phyloP scores from a whole-genome alignment of 371 early-diverging fungal genomes.

The Lichtheimia ramosa region DNA sequence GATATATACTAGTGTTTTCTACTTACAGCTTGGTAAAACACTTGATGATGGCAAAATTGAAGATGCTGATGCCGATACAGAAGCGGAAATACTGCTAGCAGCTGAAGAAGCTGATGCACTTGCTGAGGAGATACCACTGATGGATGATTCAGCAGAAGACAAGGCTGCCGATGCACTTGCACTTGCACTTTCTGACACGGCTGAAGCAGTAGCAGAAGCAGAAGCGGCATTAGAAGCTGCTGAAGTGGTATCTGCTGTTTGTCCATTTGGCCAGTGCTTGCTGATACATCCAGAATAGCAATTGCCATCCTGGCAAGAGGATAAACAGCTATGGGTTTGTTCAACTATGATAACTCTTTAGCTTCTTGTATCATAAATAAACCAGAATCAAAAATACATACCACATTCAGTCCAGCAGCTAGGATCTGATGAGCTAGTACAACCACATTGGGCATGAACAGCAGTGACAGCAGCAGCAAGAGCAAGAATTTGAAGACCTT shows the following conservation, averaged over 20 bases:
- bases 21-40: slow-evolving; percentile 7
- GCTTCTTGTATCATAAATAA: neutral
- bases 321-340: slow-evolving; percentile 27
- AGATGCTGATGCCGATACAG: slow-evolving; percentile 6
- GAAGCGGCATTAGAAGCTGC: slow-evolving; percentile 8
- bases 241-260: slow-evolving; percentile 8
- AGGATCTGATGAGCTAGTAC: slow-evolving; percentile 23
- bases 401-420: slow-evolving; percentile 30
- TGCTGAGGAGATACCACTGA: neutral
- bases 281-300: slow-evolving; percentile 34
- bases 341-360: slow-evolving; percentile 16
- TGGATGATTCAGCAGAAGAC: neutral
- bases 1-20: neutral
- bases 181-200: neutral
- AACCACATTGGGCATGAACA: slow-evolving; percentile 22
- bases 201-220: slow-evolving; percentile 2
- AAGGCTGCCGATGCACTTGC: neutral
- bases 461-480: slow-evolving; percentile 14
- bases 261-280: slow-evolving; percentile 34
- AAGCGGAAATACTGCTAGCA: neutral
- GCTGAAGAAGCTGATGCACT: slow-evolving; percentile 1
- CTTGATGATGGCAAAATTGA: slow-evolving; percentile 3
- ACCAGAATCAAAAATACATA: slow-evolving; percentile 13
- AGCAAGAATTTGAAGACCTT: slow-evolving; percentile 5
- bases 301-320: slow-evolving; percentile 16